Evolutionary conservation across 768 basidiomycete genomes (phyloP).

Genomic region (Kondoa malvinella): DNA sequence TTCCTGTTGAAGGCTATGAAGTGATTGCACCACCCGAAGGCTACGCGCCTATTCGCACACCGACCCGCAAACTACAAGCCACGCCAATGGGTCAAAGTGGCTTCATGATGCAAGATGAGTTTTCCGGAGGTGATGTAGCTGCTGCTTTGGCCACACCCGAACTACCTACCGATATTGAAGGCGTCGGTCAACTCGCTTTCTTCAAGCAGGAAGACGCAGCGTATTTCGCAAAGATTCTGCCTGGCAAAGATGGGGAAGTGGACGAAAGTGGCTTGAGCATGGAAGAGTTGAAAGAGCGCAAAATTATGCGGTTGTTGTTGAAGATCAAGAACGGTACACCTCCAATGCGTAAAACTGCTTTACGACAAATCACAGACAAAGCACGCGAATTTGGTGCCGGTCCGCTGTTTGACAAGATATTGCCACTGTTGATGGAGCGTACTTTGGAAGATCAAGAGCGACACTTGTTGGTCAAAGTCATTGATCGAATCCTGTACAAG

Average conservation of each 20-base stretch:
- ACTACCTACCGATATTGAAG: conserved; percentile 90
- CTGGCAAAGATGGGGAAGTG: conserved; percentile 40
- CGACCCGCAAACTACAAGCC: conserved; percentile 40
- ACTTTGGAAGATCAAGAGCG: conserved; percentile 94
- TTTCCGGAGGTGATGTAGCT: conserved; percentile 64
- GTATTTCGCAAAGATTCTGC: conserved; percentile 65
- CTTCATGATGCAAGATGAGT: conserved; percentile 87
- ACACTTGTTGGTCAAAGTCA: conserved; percentile 94
- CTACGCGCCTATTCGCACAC: conserved; percentile 59
- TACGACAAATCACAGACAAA: conserved; percentile 96
- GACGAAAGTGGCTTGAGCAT: conserved; percentile 82
- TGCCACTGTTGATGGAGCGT: conserved; percentile 93
- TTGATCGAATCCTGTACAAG: conserved; percentile 95
- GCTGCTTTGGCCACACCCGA: conserved; percentile 75
- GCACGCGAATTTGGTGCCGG: conserved; percentile 97
- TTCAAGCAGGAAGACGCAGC: conserved; percentile 97
- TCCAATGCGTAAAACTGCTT: conserved; percentile 90
- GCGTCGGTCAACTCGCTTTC: conserved; percentile 90
- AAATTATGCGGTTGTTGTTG: conserved; percentile 91
- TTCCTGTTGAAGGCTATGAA: conserved; percentile 70
- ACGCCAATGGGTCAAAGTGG: conserved; percentile 48
- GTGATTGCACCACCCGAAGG: conserved; percentile 88
- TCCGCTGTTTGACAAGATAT: conserved; percentile 94
- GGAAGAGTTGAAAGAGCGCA: conserved; percentile 98
- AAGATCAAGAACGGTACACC: conserved; percentile 99